Evolutionary conservation across 2,329 filamentous ascomycete genomes (phyloP).

Genomic region (Neonectria hederae): DNA sequence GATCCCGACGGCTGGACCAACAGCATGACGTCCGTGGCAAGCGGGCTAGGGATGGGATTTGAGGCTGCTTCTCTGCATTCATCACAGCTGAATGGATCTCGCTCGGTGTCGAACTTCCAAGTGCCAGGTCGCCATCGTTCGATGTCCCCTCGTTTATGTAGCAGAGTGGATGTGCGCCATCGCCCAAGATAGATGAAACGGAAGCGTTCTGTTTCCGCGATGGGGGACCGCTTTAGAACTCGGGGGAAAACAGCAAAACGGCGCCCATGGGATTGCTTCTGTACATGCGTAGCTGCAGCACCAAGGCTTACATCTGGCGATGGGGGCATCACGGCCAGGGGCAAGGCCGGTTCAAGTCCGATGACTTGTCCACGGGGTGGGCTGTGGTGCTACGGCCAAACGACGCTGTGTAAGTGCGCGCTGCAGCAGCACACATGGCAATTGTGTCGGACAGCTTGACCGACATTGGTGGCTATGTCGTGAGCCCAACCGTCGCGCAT

Average conservation of each 20-base stretch:
- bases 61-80: background rate
- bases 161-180: slow-evolving; percentile 29
- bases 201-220: background rate
- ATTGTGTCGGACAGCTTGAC: background rate
- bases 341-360: background rate
- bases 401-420: background rate
- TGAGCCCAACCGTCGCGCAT: background rate
- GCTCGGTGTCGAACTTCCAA: background rate
- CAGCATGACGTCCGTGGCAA: background rate
- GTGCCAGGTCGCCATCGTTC: slow-evolving; percentile 3
- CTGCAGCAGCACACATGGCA: background rate
- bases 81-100: background rate
- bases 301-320: background rate
- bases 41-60: background rate
- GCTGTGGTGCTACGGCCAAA: background rate
- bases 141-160: slow-evolving; percentile 36
- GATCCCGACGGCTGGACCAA: background rate
- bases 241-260: background rate
- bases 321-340: slow-evolving; percentile 2
- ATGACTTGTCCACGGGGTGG: slow-evolving; percentile 1
- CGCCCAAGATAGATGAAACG: slow-evolving; percentile 10
- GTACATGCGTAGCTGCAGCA: slow-evolving; percentile 9
- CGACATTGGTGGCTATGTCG: slow-evolving; percentile 3
- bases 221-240: too few species aligned
- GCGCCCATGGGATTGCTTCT: background rate